These are phyloP conservation scores for Umbilicaria muhlenbergii DNA, from an alignment of 495 filamentous ascomycete species.

Conservation along the genomic window DNA sequence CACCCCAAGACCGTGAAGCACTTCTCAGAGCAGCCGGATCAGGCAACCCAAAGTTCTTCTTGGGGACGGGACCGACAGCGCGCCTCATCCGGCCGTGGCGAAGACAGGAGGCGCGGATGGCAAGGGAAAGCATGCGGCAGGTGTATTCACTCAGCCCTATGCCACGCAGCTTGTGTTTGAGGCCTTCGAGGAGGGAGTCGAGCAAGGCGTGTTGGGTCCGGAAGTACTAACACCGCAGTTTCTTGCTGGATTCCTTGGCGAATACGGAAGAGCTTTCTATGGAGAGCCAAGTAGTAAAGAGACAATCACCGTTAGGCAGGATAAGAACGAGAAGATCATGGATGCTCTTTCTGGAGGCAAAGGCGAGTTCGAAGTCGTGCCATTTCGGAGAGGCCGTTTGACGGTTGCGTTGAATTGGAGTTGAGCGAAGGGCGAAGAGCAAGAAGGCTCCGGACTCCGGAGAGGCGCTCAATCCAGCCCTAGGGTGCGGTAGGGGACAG, in stretches of 20 bases:
- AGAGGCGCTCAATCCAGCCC: no score
- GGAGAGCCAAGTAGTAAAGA: no score
- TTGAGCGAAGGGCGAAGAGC: no score
- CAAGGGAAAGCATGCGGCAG: conserved; percentile 52
- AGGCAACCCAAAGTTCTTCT: conserved; percentile 70
- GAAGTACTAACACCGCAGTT: conserved; percentile 54
- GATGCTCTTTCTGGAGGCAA: no score
- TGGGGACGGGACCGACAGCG: conserved; percentile 50
- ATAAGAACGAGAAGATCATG: no score
- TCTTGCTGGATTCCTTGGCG: conserved; percentile 60
- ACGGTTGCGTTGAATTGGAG: no score
- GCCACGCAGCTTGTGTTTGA: conserved; percentile 59
- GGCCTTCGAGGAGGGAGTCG: conserved; percentile 54
- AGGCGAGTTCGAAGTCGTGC: no score
- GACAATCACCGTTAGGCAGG: no score
- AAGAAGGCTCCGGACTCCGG: no score
- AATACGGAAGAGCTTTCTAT: conserved; percentile 65
- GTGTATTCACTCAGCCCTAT: conserved; percentile 84
- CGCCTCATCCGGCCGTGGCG: conserved; percentile 59
- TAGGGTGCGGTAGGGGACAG: no score
- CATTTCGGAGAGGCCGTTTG: no score
- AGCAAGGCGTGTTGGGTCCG: conserved; percentile 47
- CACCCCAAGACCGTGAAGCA: conserved; percentile 57
- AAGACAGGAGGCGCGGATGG: conserved; percentile 44
- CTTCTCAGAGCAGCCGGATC: conserved; percentile 51